phyloP scores from a whole-genome alignment of 208 protist genomes.

The Tritrichomonas foetus region DNA sequence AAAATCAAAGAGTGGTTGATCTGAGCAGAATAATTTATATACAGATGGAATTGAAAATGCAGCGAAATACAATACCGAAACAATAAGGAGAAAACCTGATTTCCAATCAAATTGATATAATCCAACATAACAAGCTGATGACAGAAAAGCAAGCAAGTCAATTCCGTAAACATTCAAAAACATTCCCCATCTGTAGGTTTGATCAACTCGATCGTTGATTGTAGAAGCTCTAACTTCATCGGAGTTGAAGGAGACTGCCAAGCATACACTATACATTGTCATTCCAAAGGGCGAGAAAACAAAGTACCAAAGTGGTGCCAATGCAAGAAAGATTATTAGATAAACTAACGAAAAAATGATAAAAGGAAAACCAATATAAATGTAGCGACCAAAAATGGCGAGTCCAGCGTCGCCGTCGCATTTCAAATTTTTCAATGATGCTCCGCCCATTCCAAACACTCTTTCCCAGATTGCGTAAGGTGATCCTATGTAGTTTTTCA shows the following conservation, averaged over 20 bases:
- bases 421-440: background rate
- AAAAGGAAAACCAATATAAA: conserved; percentile 32
- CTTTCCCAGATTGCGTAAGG: background rate
- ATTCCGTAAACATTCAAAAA: background rate
- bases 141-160: background rate
- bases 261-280: background rate
- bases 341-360: conserved; percentile 8
- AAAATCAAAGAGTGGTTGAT: background rate
- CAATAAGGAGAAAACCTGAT: background rate
- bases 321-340: background rate
- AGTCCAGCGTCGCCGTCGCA: background rate
- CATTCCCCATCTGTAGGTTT: background rate
- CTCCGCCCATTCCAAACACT: background rate
- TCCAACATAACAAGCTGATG: background rate
- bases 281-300: background rate
- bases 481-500: background rate
- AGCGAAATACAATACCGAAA: background rate
- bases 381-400: background rate
- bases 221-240: background rate
- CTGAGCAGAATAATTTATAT: background rate
- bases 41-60: background rate
- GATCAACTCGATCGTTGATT: background rate
- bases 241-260: background rate
- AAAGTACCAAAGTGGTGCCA: conserved; percentile 2
- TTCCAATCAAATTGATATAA: background rate